A percentile compares a stretch with the other conserved stretches of the same genome.
Evolutionary conservation across 345 rosid genomes (phyloP).

Genomic region (Hibiscus trionum): DNA sequence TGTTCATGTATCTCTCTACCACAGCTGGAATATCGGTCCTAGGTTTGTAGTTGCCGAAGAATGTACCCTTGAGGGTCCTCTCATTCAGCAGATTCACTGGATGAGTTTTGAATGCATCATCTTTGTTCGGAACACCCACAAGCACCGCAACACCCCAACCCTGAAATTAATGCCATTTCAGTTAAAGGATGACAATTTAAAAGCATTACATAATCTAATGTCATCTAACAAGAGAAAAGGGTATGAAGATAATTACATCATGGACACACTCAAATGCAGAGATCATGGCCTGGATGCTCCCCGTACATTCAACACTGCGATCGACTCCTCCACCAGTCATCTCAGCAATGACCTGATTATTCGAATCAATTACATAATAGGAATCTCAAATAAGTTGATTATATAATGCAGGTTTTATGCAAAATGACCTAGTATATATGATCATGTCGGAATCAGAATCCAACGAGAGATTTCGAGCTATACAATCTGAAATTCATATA

Average conservation of each 20-base stretch:
- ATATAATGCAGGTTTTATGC: neutral
- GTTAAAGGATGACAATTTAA: neutral
- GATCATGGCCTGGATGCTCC: conserved; percentile 64
- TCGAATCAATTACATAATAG: neutral
- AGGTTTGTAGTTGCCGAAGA: conserved; percentile 64
- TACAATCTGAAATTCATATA: no score
- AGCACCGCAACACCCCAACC: conserved; percentile 77
- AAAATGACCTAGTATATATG: neutral
- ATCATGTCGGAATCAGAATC: neutral
- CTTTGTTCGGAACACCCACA: conserved; percentile 55
- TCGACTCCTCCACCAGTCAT: conserved; percentile 79
- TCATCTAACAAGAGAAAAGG: neutral
- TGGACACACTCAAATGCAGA: conserved; percentile 86
- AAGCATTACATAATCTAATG: neutral
- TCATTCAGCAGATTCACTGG: conserved; percentile 51
- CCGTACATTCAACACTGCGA: conserved; percentile 70
- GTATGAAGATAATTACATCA: conserved; percentile 35
- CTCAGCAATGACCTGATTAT: conserved; percentile 50
- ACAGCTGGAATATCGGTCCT: conserved; percentile 51
- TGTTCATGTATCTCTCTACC: conserved; percentile 56
- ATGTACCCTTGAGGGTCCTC: conserved; percentile 61
- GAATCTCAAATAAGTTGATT: neutral
- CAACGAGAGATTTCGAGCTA: neutral
- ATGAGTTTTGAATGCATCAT: conserved; percentile 49
- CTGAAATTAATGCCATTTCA: conserved; percentile 17